Percentiles rank a stretch among this genome's conserved stretches.
Evolutionary conservation across 2,329 filamentous ascomycete species (phyloP).

Genomic region (Colletotrichum truncatum): DNA sequence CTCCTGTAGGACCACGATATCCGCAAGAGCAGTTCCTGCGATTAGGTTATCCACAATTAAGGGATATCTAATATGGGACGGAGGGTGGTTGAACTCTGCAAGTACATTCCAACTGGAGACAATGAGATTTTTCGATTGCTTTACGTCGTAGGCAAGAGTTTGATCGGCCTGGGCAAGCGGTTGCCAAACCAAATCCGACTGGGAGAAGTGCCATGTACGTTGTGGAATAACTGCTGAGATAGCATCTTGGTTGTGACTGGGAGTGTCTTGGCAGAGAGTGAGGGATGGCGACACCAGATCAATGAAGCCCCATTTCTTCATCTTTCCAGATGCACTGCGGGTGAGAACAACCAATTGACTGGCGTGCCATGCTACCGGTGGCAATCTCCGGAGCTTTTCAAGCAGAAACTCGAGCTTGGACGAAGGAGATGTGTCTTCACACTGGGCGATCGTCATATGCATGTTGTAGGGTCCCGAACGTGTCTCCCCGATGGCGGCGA

Average conservation of each 20-base stretch:
- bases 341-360: conserved; percentile 61
- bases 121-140: conserved; percentile 36
- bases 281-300: conserved; percentile 38
- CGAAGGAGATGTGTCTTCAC: conserved; percentile 49
- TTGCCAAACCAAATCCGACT: conserved; percentile 6
- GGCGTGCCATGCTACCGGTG: conserved; percentile 57
- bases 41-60: conserved; percentile 55
- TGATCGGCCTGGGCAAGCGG: neutral
- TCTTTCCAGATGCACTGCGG: conserved; percentile 56
- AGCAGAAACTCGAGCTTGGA: conserved; percentile 60
- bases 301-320: conserved; percentile 67
- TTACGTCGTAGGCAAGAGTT: neutral
- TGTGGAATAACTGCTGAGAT: neutral
- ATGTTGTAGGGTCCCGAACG: conserved; percentile 43
- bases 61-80: conserved; percentile 50
- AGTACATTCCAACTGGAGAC: conserved; percentile 63
- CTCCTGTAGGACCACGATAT: conserved; percentile 67
- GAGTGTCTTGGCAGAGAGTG: neutral
- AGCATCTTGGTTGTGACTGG: neutral
- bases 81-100: conserved; percentile 59
- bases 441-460: conserved; percentile 72
- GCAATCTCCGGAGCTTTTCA: conserved; percentile 60
- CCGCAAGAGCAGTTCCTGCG: conserved; percentile 49
- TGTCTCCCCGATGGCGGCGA: conserved; percentile 45
- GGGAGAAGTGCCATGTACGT: conserved; percentile 10